Base-by-base conservation (phyloP, 148 eudicot species). In the Chenopodium suecicum region DNA sequence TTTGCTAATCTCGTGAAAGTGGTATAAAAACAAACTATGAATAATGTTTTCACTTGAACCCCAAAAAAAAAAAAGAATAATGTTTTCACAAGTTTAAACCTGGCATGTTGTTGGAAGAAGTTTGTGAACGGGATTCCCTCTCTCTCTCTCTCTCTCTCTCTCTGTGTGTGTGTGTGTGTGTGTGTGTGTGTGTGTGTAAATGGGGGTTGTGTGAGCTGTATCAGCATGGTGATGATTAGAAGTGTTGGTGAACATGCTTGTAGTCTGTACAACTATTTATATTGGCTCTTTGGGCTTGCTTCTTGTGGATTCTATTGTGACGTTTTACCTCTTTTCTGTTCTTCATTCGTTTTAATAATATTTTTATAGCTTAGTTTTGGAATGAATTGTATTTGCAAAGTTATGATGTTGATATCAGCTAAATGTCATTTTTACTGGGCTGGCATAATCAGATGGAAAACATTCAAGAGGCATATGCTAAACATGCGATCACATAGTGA, bases 391-490 rank as follows among this genome's bases (percentile, higher is more conserved):
- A 11, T 12, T 79, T 34, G 29, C 79, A 32, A 66, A 32, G 6
- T 23, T 82, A 12, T 72, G 6, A 41, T 62, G 31, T 79, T 29
- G 4, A 23, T 58, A 69, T 46, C 44, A 16, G 31, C 67, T 79
- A 76, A 84, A 44, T 27, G 27, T 48, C 63, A 44, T 75, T 22
- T 37, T 46, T 65, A 25, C n/a, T 75, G 34, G 41, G 22, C 84
- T 44, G 27, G 63, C n/a, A 70, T 81, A 74, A 69, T 48, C 83
- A 93, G 97, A 46, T 93, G 97, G 94, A 90, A 81, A 78, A 83
- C 88, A 70, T 91, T 96, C 86, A 96, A 87, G 89, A 82, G 97
- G 83, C 99, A 94, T 64, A 89, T 96, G 99, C 87, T 90, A 80
- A 91, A 75, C 84, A 88, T 96, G 84, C 90, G 97, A 86, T 84